Evolutionary conservation across 148 eudicot genomes (phyloP), one percentile per base, ranked within the genome.

Genomic region (Fagopyrum homotropicum): DNA sequence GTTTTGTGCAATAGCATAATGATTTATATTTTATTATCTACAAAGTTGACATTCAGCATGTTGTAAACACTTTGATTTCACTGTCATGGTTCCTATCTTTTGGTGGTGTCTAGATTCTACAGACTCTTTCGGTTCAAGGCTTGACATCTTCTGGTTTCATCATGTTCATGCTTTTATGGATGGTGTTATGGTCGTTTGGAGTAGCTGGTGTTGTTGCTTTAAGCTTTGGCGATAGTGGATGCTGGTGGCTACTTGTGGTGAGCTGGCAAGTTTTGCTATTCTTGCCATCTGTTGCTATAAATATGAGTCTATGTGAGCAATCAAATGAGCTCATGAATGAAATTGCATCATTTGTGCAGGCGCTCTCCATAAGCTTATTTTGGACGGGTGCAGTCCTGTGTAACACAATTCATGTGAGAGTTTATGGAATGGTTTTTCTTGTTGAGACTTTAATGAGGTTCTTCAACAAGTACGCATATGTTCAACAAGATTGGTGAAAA

Each of bases 211-310:
- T 93, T 79, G 93, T 93, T 74, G 98, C 98, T 77, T 89, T 89
- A 79, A 88, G 92, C 80, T 73, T 92, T 70, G 89, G 92, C 54
- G 98, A 90, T 72, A 72, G 90, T 77, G 93, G 97, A 76, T 86
- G 90, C 77, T 95, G 98, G 98, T 92, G 93, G 96, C 90, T 95
- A 82, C 98, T 95, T 87, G 85, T 85, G 98, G 98, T 95, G 93
- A 95, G 98, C 89, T 78, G 97, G 93, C 92, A 89, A 89, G 93
- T 95, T 87, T 88, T 84, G 82, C 80, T 82, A 55, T 80, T 81
- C 77, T 77, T 78, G 74, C 49, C 64, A 57, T 78, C 44, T 54
- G 43, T 76, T 9, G 17, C 68, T 47, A 14, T 60, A 29, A 30
- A 35, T n/a, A 10, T 35, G 7, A 19, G n/a, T n/a, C n/a, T n/a